Percentiles rank a stretch among this genome's conserved stretches.
These are phyloP conservation scores for Solanum aculeatissimum DNA, from an alignment of 305 asterid genomes.

Conservation along the genomic window DNA sequence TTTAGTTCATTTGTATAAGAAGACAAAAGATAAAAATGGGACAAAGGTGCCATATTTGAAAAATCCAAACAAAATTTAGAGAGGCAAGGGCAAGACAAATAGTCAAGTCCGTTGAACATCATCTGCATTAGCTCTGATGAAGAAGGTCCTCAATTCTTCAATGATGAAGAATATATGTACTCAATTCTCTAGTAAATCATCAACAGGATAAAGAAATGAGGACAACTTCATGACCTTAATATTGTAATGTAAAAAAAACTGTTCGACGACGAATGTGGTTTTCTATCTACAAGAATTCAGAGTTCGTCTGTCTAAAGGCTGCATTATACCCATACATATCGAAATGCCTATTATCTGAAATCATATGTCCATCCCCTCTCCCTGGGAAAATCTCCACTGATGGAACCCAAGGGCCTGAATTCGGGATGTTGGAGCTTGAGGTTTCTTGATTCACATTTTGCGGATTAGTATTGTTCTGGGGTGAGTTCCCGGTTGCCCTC, in stretches of 20 bases:
- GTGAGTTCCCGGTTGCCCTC: constrained; percentile 63
- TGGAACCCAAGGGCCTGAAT: constrained; percentile 58
- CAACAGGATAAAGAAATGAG: neutral
- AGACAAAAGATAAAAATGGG: neutral
- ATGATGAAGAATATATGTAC: neutral
- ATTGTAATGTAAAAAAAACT: neutral
- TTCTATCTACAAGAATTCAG: constrained; percentile 37
- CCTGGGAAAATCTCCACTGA: constrained; percentile 39
- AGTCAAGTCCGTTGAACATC: neutral
- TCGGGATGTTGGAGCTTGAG: constrained; percentile 37
- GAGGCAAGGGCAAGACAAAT: neutral
- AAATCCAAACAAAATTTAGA: neutral
- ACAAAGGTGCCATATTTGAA: neutral
- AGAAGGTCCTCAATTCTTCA: neutral
- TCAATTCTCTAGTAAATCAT: neutral
- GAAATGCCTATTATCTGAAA: constrained; percentile 40
- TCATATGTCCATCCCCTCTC: constrained; percentile 40
- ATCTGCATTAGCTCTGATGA: neutral
- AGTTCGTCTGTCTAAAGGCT: constrained; percentile 27
- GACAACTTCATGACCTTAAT: neutral
- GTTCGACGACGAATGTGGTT: neutral
- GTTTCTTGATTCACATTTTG: constrained; percentile 50
- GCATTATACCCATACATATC: constrained; percentile 57
- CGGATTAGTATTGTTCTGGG: constrained; percentile 26
- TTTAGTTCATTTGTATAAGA: neutral